Base-by-base conservation (phyloP, 2,329 filamentous ascomycete species). In the Xylariaceae sp. region DNA sequence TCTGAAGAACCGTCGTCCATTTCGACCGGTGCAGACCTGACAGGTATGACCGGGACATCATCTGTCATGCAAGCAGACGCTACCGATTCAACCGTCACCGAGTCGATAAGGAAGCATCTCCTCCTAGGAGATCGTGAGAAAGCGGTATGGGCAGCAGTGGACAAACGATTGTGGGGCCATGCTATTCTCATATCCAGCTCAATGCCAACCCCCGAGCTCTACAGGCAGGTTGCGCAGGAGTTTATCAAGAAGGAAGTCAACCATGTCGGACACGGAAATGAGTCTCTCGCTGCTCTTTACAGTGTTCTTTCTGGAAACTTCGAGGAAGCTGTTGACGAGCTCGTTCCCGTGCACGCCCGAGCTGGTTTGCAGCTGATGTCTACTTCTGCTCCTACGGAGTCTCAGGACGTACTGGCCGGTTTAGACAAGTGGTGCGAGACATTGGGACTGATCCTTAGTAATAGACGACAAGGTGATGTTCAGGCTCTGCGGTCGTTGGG, bases 241-340 rank as follows among this genome's bases (percentile, higher is more conserved):
- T 99, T 99, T 69, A 88, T 99, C 15, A 88, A 92, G 66, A 92
- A 95, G 69, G 94, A 99, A 73, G 90, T 99, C 57, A 95, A 94
- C 72, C 88, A 88, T 55, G 78, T 87, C 2, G 86, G 89, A 1
- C 85, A 87, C 56, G 90, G 88, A 67, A 92, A 92, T 56, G 89
- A 97, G 73, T 90, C 93, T 1, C 80, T 99, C 51, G 92, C 93
- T 35, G 91, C 93, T 0, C 77, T 99, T 2, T 99, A 99, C 73
- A 91, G 96, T 70, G 87, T 97, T 0, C 87, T 99, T 61, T 94
- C 92, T 23, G 93, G 94, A 0, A 99, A 97, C 70, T 85, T 88
- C 59, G 92, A 97, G 65, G 94, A 99, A 67, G 95, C 92, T 65
- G 87, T 97, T 13, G 94, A 99, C 72, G 92, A 97, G 73, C 86